A percentile compares a stretch with the other conserved stretches of the same genome.
phyloP scores from a whole-genome alignment of 139 green algal genomes.

The Edaphochlamys debaryana region DNA sequence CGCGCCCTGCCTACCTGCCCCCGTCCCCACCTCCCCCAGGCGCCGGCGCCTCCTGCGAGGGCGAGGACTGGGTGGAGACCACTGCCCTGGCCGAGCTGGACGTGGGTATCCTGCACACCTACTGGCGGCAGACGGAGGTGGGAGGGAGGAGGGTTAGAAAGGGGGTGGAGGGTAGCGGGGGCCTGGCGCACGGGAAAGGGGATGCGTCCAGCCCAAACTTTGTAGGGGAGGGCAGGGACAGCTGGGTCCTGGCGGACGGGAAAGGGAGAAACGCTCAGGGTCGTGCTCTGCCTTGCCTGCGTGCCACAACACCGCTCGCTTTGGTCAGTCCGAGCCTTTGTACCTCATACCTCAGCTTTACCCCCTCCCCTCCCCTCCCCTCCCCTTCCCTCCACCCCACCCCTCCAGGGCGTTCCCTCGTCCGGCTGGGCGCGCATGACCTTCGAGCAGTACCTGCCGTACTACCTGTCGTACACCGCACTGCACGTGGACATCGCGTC shows the following conservation, averaged over 20 bases:
- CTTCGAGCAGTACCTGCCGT: constrained; percentile 24
- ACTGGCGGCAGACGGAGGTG: constrained; percentile 40
- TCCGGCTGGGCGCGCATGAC: constrained; percentile 25
- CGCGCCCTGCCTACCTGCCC: no score
- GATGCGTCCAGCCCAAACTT: not conserved
- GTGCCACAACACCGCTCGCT: no score
- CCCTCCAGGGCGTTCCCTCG: not conserved
- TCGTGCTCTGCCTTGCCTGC: no score
- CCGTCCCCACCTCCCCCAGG: constrained; percentile 1
- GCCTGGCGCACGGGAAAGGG: not conserved
- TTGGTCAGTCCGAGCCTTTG: no score
- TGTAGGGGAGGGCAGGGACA: not conserved
- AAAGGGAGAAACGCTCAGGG: no score
- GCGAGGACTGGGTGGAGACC: constrained; percentile 35
- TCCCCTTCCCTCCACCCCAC: no score
- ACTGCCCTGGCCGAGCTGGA: not conserved
- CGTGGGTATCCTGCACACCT: constrained; percentile 23
- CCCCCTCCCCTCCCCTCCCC: no score
- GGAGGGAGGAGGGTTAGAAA: not conserved
- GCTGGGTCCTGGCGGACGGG: no score
- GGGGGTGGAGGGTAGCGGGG: not conserved
- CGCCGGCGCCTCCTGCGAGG: constrained; percentile 21
- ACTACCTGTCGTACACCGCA: constrained; percentile 22
- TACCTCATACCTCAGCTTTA: no score
- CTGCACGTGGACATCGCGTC: constrained; percentile 11